A percentile compares a stretch with the other conserved stretches of the same genome.
Conservation (phyloP, 129 eudicot genomes). For the Saposhnikovia divaricata region DNA sequence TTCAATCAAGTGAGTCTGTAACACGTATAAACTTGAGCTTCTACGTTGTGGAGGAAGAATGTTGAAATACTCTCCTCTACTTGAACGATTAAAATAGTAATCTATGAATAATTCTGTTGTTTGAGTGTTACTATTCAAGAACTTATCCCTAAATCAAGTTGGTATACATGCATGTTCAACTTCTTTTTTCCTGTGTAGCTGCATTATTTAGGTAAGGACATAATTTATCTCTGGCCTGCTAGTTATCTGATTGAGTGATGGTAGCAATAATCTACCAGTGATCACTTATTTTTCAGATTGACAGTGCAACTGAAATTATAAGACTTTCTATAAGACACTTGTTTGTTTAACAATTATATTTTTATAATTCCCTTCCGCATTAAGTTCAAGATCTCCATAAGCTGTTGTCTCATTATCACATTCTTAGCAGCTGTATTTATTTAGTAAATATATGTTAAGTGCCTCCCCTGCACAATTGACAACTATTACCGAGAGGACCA, state of each 20-base stretch:
- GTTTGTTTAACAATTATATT: not conserved
- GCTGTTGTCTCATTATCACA: not conserved
- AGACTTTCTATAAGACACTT: not conserved
- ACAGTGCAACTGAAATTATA: not conserved
- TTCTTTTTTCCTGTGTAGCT: not conserved
- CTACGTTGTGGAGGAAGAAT: not conserved
- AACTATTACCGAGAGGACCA: not conserved
- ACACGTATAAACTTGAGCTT: not conserved
- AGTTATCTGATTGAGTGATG: not conserved
- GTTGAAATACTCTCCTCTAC: not conserved
- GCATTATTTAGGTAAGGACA: not conserved
- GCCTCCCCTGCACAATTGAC: not conserved
- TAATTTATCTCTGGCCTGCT: not conserved
- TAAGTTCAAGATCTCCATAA: not conserved
- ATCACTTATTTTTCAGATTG: not conserved
- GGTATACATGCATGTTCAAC: not conserved
- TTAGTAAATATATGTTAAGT: not conserved
- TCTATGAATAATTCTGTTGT: not conserved
- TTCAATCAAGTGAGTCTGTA: conserved; percentile 66
- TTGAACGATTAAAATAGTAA: not conserved
- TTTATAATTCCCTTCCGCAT: not conserved
- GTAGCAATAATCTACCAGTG: not conserved
- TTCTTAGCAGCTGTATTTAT: not conserved
- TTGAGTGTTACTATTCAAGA: not conserved
- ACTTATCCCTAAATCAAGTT: not conserved